Evolutionary conservation across 768 basidiomycete species (phyloP).

Genomic region (Pilatotrama ljubarskyi): DNA sequence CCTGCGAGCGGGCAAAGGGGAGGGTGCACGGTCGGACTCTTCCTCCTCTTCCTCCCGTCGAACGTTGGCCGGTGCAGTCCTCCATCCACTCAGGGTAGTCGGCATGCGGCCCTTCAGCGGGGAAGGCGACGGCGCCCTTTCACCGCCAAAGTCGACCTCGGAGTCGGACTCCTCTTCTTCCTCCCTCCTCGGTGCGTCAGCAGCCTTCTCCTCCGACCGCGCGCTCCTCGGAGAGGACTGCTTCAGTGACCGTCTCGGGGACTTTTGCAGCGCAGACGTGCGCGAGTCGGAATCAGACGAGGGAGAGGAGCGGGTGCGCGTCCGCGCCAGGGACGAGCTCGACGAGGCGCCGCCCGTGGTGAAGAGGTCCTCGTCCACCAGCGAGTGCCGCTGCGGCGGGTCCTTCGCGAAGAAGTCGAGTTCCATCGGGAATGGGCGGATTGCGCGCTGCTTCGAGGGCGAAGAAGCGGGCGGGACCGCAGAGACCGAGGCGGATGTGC

Average conservation of each 20-base stretch:
- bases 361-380: constrained; percentile 1
- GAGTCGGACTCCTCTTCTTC: constrained; percentile 1
- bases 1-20: constrained; percentile 27
- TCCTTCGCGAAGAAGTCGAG: constrained; percentile 1
- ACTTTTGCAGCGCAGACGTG: constrained; percentile 26
- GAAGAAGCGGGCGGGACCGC: neutral
- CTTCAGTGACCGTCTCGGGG: constrained; percentile 32
- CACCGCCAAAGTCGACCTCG: neutral
- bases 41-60: constrained; percentile 11
- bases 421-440: constrained; percentile 21
- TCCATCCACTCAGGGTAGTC: neutral
- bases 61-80: neutral
- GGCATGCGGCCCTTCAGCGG: constrained; percentile 12
- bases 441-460: neutral
- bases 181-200: neutral
- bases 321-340: neutral
- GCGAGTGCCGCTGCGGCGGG: neutral
- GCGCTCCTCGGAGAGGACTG: constrained; percentile 28
- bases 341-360: neutral
- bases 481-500: neutral
- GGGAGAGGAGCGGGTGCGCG: constrained; percentile 1
- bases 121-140: constrained; percentile 11
- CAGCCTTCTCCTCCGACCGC: neutral
- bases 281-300: constrained; percentile 9
- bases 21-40: constrained; percentile 19